Evolutionary conservation across 148 eudicot genomes (phyloP).

Genomic region (Chenopodium berlandieri): DNA sequence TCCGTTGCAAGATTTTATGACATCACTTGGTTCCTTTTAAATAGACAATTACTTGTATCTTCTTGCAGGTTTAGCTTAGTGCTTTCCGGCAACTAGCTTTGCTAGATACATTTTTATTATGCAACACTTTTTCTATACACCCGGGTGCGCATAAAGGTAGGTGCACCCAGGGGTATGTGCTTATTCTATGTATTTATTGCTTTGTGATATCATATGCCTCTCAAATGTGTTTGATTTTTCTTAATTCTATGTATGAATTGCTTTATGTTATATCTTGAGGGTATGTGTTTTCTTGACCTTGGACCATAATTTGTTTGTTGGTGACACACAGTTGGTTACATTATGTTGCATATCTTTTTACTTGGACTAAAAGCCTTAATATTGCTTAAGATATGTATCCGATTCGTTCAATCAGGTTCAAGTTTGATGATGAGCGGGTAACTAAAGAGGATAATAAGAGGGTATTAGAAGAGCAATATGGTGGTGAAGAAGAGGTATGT

Average conservation of each 20-base stretch:
- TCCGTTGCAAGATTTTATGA: background rate
- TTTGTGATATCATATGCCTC: background rate
- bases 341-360: too few species aligned
- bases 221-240: background rate
- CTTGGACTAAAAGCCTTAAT: background rate
- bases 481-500: slow-evolving; percentile 95
- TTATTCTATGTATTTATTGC: too few species aligned
- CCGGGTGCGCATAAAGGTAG: too few species aligned
- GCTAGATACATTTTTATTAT: too few species aligned
- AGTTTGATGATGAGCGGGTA: slow-evolving; percentile 94
- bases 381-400: slow-evolving; percentile 1
- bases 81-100: background rate
- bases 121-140: too few species aligned
- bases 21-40: background rate
- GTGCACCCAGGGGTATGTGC: too few species aligned
- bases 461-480: slow-evolving; percentile 92
- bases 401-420: slow-evolving; percentile 47
- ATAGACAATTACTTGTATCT: background rate
- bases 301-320: background rate
- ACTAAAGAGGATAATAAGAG: slow-evolving; percentile 80
- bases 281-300: background rate
- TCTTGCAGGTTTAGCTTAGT: background rate
- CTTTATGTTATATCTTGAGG: background rate
- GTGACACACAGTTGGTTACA: background rate
- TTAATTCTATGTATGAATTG: too few species aligned